phyloP scores from a whole-genome alignment of 2,329 filamentous ascomycete species.

The Fusarium sp. region DNA sequence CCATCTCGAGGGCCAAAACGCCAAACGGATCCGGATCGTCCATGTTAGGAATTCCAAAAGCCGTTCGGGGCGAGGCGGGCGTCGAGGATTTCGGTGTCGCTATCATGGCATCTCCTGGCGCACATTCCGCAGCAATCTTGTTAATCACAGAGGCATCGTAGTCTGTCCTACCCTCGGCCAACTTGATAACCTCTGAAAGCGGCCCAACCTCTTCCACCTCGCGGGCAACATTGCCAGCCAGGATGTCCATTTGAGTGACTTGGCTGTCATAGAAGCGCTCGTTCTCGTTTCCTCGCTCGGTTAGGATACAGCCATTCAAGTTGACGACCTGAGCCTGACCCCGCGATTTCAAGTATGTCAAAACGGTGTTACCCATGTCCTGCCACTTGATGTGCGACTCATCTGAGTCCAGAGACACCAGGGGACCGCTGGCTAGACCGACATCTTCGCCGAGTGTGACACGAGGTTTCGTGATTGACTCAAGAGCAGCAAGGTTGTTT shows the following conservation, averaged over 20 bases:
- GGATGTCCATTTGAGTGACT: conserved; percentile 66
- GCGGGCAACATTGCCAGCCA: conserved; percentile 67
- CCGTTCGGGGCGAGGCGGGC: conserved; percentile 55
- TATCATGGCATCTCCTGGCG: conserved; percentile 78
- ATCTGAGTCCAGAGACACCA: conserved; percentile 66
- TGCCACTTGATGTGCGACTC: conserved; percentile 65
- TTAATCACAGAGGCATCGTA: conserved; percentile 77
- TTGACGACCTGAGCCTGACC: conserved; percentile 67
- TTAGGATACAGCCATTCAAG: conserved; percentile 67
- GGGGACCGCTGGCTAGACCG: conserved; percentile 79
- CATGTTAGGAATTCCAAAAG: conserved; percentile 81
- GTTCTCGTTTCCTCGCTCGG: conserved; percentile 69
- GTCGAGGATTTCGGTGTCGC: conserved; percentile 57
- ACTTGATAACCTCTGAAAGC: conserved; percentile 85
- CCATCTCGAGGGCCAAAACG: conserved; percentile 88
- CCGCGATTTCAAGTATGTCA: conserved; percentile 69
- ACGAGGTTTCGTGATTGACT: conserved; percentile 82
- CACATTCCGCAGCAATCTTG: conserved; percentile 70
- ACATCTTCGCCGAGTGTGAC: conserved; percentile 87
- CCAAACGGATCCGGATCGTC: conserved; percentile 94
- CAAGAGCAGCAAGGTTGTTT: conserved; percentile 85
- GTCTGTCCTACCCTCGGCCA: conserved; percentile 84
- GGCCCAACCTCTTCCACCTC: conserved; percentile 66
- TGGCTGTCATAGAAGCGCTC: conserved; percentile 66
- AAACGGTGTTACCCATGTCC: conserved; percentile 65